phyloP scores from a whole-genome alignment of 768 basidiomycete genomes.

The Tephrocybe rancida region DNA sequence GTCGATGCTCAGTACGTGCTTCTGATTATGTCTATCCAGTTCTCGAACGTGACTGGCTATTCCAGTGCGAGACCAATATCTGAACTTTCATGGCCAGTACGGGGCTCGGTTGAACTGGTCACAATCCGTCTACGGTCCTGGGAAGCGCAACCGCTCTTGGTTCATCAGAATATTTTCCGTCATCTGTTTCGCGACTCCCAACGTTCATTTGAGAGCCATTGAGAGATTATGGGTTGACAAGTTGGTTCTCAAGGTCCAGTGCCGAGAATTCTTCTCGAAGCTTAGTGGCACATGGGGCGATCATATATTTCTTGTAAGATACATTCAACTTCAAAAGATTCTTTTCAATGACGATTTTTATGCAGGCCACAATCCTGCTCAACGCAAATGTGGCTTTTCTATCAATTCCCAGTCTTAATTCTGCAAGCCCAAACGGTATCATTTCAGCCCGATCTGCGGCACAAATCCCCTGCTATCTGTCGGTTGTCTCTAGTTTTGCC shows the following conservation, averaged over 20 bases:
- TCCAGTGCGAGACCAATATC: background rate
- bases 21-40: background rate
- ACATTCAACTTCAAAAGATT: background rate
- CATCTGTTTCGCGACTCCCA: background rate
- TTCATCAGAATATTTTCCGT: background rate
- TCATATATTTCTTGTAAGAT: conserved; percentile 1
- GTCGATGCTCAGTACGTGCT: background rate
- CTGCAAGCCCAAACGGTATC: background rate
- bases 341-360: background rate
- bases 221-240: background rate
- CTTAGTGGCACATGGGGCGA: background rate
- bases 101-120: background rate
- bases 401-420: conserved; percentile 1
- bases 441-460: background rate
- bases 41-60: no score
- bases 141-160: background rate
- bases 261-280: conserved; percentile 1
- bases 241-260: background rate
- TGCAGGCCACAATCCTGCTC: background rate
- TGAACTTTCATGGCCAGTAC: conserved; percentile 8
- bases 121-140: background rate
- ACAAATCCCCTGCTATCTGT: background rate
- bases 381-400: conserved; percentile 2
- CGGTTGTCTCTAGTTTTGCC: background rate
- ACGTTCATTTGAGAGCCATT: conserved; percentile 1